Base-by-base conservation (phyloP, 371 early-diverging fungal genomes). In the Mortierella sp. region DNA sequence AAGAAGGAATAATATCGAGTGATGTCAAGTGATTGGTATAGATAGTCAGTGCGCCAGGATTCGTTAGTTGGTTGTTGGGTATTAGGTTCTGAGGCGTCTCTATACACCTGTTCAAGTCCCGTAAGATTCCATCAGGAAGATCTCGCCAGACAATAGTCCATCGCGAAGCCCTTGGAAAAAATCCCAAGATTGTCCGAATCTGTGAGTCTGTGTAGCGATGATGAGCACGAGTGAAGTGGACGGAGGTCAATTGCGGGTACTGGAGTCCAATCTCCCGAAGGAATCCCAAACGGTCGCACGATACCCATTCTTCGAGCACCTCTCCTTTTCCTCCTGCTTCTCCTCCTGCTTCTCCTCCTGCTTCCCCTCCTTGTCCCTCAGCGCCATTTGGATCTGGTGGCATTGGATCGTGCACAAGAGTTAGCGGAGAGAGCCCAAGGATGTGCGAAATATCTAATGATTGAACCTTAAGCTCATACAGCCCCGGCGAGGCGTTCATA, bases 131-230 rank as follows among this genome's bases (percentile, higher is more conserved):
- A 6, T 66, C 63, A 8, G 64, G 64, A 2, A 75, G 57, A 34
- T 75, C 75, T 29, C 65, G 55, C 68, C 69, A 75, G 13, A 31
- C 54, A 0, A 75, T 9, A 29, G 53, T 59, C 76, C 76, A 76
- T 29, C n/a, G 26, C 12, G 66, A 47, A 6, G 64, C 70, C 34
- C 57, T 61, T 2, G 76, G 76, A 29, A 70, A 66, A 1, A 71
- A 61, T 2, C 17, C 15, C 26, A 76, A 62, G 7, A 70, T 70
- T 0, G 54, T n/a, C 17, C 67, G 51, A 19, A 76, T 56, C 59
- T 70, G 59, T 19, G 45, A 10, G 26, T 66, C 61, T 0, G 60
- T 54, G 40, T 68, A 64, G 2, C 69, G 43, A 17, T 64, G 69
- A 13, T 60, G 45, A 1, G 66, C 56, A 6, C 65, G 53, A 10